Evolutionary conservation across 1,284 basidiomycete species (phyloP), one percentile per base, ranked within the genome.

Genomic region (Trichosporon faecale): DNA sequence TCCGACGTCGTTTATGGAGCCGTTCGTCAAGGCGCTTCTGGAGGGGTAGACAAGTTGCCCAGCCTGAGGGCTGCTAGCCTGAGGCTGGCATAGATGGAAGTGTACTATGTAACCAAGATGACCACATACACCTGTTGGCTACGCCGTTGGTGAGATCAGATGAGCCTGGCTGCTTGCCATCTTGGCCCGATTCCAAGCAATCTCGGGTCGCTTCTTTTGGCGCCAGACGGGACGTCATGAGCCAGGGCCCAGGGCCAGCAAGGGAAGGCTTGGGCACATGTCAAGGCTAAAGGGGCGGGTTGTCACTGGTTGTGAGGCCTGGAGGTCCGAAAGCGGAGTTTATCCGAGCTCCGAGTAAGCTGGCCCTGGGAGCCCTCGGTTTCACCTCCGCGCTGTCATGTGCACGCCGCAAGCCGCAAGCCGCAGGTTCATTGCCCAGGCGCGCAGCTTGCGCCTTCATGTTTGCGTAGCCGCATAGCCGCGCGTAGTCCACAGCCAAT

Each of bases 41-140:
- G 66, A 69, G 25, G 52, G 65, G 49, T 71, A 60, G 18, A 7
- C n/a, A n/a, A n/a, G n/a, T n/a, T n/a, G n/a, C n/a, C n/a, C n/a
- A n/a, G n/a, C n/a, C n/a, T n/a, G n/a, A n/a, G n/a, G n/a, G n/a
- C n/a, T n/a, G n/a, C n/a, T n/a, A n/a, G n/a, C n/a, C 9, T 33
- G 31, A 23, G 0, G 60, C 31, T 6, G n/a, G n/a, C n/a, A n/a
- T n/a, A n/a, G n/a, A n/a, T n/a, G n/a, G n/a, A n/a, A n/a, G n/a
- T n/a, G n/a, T n/a, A n/a, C n/a, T n/a, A n/a, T n/a, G n/a, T n/a
- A n/a, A n/a, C n/a, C n/a, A n/a, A n/a, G n/a, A n/a, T n/a, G n/a
- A n/a, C n/a, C n/a, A n/a, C n/a, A n/a, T n/a, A n/a, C n/a, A n/a
- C n/a, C n/a, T n/a, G n/a, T n/a, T n/a, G n/a, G n/a, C n/a, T n/a